phyloP scores from a whole-genome alignment of 2,329 filamentous ascomycete species.

The Zelopaecilomyces penicillatus region DNA sequence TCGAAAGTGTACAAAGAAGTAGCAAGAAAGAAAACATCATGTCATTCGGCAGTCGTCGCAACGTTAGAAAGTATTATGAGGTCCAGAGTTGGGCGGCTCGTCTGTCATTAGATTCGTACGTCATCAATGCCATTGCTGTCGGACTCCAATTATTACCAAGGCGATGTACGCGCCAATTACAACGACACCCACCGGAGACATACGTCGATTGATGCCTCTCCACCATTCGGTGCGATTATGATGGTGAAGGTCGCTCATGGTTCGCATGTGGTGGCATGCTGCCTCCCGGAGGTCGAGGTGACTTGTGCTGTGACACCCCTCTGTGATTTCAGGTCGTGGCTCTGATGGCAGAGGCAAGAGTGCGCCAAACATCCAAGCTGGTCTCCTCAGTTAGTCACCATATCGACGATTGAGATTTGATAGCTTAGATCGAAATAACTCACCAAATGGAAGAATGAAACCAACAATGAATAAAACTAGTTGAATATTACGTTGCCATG shows the following conservation, averaged over 20 bases:
- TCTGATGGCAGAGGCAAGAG: constrained; percentile 61
- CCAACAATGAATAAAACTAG: constrained; percentile 67
- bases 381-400: constrained; percentile 11
- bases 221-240: constrained; percentile 51
- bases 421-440: constrained; percentile 21
- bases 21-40: too few species aligned
- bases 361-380: constrained; percentile 73
- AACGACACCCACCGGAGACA: constrained; percentile 48
- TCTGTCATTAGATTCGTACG: not conserved
- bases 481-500: constrained; percentile 65
- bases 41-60: too few species aligned
- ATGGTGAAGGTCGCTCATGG: constrained; percentile 35
- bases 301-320: constrained; percentile 34
- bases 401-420: too few species aligned
- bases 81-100: too few species aligned
- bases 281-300: constrained; percentile 30
- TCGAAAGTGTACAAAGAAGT: too few species aligned
- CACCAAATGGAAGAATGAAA: constrained; percentile 68
- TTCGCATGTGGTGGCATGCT: constrained; percentile 24
- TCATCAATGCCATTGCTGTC: constrained; percentile 36
- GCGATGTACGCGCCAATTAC: constrained; percentile 44
- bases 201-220: constrained; percentile 50
- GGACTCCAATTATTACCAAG: constrained; percentile 44
- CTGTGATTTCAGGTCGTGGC: constrained; percentile 43
- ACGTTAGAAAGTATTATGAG: too few species aligned